Base-by-base conservation (phyloP, 1,284 basidiomycete species). In the Leccinum griseonigrum region DNA sequence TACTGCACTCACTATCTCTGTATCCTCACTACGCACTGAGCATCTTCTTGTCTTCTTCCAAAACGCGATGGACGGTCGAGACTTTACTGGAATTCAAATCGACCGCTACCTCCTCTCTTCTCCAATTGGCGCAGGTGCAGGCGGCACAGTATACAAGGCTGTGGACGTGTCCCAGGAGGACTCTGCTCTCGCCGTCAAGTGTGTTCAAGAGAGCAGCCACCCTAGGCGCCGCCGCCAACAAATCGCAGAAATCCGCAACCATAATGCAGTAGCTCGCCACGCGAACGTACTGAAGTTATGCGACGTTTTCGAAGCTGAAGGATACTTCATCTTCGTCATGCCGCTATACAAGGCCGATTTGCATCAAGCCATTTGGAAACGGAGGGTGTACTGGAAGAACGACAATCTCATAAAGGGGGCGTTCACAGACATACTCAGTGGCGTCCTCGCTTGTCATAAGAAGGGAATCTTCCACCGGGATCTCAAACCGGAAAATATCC, bases 401-500 rank as follows among this genome's bases (percentile, higher is more conserved):
- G 82, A 85, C 62, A 71, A 68, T 3, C 81, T 89, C 63, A 84
- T 91, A 73, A 86, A 83, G 70, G 71, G 72, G 43, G 82, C 84
- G 26, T 92, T 92, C 71, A 66, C 89, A 56, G 87, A 93, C 70
- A 83, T 96, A 63, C 77, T 95, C 68, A 90, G 93, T 64, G 91
- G 91, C 1, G 85, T 95, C 56, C 80, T 88, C 53, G 84, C 88
- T 69, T 85, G 82, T 71, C 88, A 93, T 71, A 75, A 77, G 28
- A 78, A 83, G 38, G 85, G 87, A 59, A 85, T 96, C 67, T 94
- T 83, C 72, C 94, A 95, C 76, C 88, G 94, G 31, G 93, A 95
- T 70, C 81, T 96, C 70, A 95, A 95, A 72, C 94, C 93, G 2
- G 93, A 94, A 71, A 96, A 95, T 74, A 89, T 96, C 57, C 79